Conservation (phyloP, 2,329 filamentous ascomycete genomes). For the Penicillium sp. region DNA sequence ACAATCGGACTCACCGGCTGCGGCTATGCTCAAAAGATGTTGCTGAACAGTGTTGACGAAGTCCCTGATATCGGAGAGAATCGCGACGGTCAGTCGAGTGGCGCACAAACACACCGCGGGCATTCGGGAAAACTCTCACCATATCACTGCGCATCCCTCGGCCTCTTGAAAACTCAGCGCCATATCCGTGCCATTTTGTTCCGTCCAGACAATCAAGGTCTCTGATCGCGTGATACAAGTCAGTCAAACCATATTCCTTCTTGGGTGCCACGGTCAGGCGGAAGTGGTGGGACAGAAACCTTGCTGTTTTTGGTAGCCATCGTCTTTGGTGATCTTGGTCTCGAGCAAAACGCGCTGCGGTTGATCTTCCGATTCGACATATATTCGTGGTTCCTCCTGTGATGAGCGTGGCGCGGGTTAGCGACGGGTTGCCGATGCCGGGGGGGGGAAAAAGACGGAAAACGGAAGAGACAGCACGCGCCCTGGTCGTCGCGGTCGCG, state of each 20-base stretch:
- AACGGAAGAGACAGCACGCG: constrained; percentile 11
- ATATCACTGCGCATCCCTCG: constrained; percentile 88
- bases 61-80: constrained; percentile 59
- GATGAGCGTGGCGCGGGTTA: constrained; percentile 1
- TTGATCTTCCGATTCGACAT: constrained; percentile 91
- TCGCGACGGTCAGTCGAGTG: constrained; percentile 23
- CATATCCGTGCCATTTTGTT: constrained; percentile 89
- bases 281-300: constrained; percentile 52
- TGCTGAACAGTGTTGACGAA: constrained; percentile 86
- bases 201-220: constrained; percentile 97
- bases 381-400: constrained; percentile 78
- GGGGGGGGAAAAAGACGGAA: constrained; percentile 1
- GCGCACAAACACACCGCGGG: neutral
- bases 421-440: constrained; percentile 6
- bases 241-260: constrained; percentile 10
- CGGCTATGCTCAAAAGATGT: constrained; percentile 62
- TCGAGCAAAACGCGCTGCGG: constrained; percentile 80
- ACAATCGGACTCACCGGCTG: constrained; percentile 55
- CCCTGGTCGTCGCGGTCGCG: neutral
- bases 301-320: constrained; percentile 98
- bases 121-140: constrained; percentile 53
- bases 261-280: constrained; percentile 14
- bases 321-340: constrained; percentile 86
- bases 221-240: constrained; percentile 55
- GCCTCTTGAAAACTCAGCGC: constrained; percentile 97